A percentile compares a stretch with the other conserved stretches of the same genome.
Conservation (phyloP, 108 stramenopile species). For the Fistulifera pelliculosa region DNA sequence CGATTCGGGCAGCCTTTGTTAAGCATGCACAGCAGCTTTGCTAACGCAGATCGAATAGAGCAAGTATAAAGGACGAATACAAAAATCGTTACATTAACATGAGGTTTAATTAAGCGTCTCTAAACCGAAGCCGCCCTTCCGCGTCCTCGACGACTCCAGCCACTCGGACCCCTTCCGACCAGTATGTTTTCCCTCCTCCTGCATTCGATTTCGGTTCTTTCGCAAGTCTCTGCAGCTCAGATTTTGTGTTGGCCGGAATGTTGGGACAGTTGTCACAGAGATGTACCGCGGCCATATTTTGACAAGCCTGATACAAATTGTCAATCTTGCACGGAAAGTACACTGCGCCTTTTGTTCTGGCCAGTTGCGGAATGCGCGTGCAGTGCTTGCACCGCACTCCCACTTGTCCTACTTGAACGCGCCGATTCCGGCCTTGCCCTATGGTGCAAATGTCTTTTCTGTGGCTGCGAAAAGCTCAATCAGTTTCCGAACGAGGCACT, state of each 20-base stretch:
- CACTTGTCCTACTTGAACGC: constrained; percentile 34
- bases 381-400: constrained; percentile 56
- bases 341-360: constrained; percentile 20
- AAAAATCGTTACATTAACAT: too few relatives aligned
- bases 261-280: constrained; percentile 20
- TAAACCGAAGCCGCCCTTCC: too few relatives aligned
- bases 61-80: too few relatives aligned
- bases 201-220: constrained; percentile 4
- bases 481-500: constrained; percentile 37
- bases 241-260: constrained; percentile 17
- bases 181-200: constrained; percentile 12
- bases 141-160: constrained; percentile 4
- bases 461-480: constrained; percentile 38
- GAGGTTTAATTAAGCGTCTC: too few relatives aligned
- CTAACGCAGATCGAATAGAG: too few relatives aligned
- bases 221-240: constrained; percentile 8
- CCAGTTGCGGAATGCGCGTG: constrained; percentile 6
- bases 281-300: constrained; percentile 38
- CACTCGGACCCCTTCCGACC: background rate
- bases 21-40: too few relatives aligned
- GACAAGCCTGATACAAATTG: constrained; percentile 39
- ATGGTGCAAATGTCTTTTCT: constrained; percentile 25
- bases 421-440: constrained; percentile 34
- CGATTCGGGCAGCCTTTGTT: too few relatives aligned
- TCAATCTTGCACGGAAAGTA: constrained; percentile 31